phyloP scores from a whole-genome alignment of 1,284 basidiomycete genomes.

The Moesziomyces sp. region DNA sequence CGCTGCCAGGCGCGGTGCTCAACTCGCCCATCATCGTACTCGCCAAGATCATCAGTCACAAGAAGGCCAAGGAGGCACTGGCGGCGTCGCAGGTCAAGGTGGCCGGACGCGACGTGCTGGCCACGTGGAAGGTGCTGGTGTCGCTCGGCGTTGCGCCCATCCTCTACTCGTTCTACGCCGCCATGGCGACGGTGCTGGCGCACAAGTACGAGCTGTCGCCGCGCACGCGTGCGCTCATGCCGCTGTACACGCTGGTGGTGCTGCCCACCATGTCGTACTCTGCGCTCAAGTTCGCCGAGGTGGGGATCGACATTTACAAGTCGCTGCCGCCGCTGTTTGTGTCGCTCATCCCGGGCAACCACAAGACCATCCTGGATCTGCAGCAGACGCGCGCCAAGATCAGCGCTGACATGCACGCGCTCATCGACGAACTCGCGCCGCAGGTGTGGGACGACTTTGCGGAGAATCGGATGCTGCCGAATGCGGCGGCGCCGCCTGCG shows the following conservation, averaged over 20 bases:
- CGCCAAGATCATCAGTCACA: constrained; percentile 86
- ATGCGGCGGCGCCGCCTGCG: constrained; percentile 50
- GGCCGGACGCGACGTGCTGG: constrained; percentile 91
- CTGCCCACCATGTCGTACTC: constrained; percentile 92
- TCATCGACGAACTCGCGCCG: constrained; percentile 80
- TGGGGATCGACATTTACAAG: constrained; percentile 98
- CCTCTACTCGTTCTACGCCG: constrained; percentile 74
- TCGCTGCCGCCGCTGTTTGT: constrained; percentile 91
- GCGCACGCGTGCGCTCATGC: constrained; percentile 78
- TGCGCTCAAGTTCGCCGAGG: constrained; percentile 97
- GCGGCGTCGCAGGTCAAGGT: constrained; percentile 96
- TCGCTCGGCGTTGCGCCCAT: constrained; percentile 89
- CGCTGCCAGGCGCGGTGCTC: constrained; percentile 92
- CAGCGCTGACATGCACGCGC: constrained; percentile 84
- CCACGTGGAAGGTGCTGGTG: constrained; percentile 97
- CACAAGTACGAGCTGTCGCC: constrained; percentile 70
- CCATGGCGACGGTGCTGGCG: constrained; percentile 79
- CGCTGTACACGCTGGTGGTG: constrained; percentile 79
- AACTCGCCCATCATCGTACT: constrained; percentile 95
- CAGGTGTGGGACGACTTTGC: constrained; percentile 65
- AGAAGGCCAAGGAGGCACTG: constrained; percentile 96
- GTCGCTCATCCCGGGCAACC: constrained; percentile 89
- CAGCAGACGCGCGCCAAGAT: constrained; percentile 83
- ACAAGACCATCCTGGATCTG: constrained; percentile 82
- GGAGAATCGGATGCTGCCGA: constrained; percentile 57